These are phyloP conservation scores for Pleoardoris graminearum DNA, from an alignment of 2,329 filamentous ascomycete genomes.

Conservation along the genomic window DNA sequence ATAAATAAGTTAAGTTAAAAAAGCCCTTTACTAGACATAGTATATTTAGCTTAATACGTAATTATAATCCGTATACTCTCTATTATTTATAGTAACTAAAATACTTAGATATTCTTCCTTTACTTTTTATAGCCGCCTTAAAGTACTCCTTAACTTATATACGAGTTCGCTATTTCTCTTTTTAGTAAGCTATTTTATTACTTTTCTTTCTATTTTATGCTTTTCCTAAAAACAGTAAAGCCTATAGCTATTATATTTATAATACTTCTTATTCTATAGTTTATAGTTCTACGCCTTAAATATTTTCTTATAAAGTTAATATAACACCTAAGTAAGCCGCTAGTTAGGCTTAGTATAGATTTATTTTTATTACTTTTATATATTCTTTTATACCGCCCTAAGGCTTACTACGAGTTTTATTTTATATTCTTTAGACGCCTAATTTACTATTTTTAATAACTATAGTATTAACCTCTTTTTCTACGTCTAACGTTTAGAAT, in stretches of 20 bases:
- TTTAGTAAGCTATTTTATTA: constrained; percentile 1
- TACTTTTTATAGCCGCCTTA: constrained; percentile 11
- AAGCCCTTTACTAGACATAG: constrained; percentile 4
- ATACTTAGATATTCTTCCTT: constrained; percentile 10
- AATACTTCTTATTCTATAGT: constrained; percentile 13
- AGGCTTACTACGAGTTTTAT: constrained; percentile 9
- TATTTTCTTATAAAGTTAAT: constrained; percentile 7
- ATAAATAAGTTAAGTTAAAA: background rate
- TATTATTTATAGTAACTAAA: constrained; percentile 8
- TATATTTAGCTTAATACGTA: constrained; percentile 4
- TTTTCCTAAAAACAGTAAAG: constrained; percentile 9
- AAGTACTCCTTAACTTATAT: constrained; percentile 7
- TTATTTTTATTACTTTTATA: background rate
- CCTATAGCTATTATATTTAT: constrained; percentile 3
- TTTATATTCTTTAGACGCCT: constrained; percentile 13
- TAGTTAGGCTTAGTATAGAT: constrained; percentile 3
- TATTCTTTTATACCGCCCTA: constrained; percentile 7
- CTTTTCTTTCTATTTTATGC: constrained; percentile 7
- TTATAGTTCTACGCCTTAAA: constrained; percentile 4
- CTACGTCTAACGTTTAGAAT: background rate
- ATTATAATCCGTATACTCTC: constrained; percentile 8
- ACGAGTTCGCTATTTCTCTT: constrained; percentile 10
- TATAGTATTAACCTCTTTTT: constrained; percentile 6
- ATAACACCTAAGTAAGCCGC: constrained; percentile 9
- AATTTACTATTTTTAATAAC: constrained; percentile 14